Evolutionary conservation across 169 alveolate species (phyloP).

Genomic region (Condylostoma magnum): DNA sequence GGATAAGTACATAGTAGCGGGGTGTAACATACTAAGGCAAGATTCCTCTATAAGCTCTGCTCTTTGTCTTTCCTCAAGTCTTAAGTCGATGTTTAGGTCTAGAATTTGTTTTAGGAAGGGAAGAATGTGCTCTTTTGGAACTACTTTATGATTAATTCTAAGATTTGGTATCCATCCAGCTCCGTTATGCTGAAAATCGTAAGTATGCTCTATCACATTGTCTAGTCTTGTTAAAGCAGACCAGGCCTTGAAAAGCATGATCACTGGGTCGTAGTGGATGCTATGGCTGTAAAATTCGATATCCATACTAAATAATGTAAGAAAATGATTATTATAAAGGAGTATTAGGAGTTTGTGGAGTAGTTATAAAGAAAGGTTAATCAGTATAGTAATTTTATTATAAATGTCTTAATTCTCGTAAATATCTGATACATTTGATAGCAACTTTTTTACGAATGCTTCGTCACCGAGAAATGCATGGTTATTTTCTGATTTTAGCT

Average conservation of each 20-base stretch:
- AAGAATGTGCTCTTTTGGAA: neutral
- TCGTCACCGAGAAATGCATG: too few relatives aligned
- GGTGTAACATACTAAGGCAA: neutral
- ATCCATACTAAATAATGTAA: too few relatives aligned
- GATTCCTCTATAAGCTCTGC: neutral
- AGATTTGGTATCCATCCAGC: constrained; percentile 2
- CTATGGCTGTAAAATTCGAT: too few relatives aligned
- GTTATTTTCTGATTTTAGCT: too few relatives aligned
- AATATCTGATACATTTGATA: too few relatives aligned
- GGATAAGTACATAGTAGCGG: neutral
- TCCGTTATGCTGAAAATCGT: neutral
- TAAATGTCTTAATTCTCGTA: too few relatives aligned
- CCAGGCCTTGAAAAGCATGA: neutral
- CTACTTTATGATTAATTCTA: neutral
- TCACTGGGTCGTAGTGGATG: constrained; percentile 1
- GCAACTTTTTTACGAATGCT: too few relatives aligned
- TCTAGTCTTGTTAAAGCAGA: neutral
- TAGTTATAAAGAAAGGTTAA: too few relatives aligned
- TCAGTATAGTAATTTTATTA: too few relatives aligned
- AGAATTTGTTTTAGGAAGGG: neutral
- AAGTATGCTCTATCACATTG: neutral
- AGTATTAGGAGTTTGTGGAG: too few relatives aligned
- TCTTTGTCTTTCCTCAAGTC: neutral
- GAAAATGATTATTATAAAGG: too few relatives aligned
- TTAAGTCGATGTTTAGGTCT: neutral